A percentile compares a stretch with the other conserved stretches of the same genome.
Evolutionary conservation across 2,329 filamentous ascomycete species (phyloP).

Genomic region (Mollisiaceae sp.): DNA sequence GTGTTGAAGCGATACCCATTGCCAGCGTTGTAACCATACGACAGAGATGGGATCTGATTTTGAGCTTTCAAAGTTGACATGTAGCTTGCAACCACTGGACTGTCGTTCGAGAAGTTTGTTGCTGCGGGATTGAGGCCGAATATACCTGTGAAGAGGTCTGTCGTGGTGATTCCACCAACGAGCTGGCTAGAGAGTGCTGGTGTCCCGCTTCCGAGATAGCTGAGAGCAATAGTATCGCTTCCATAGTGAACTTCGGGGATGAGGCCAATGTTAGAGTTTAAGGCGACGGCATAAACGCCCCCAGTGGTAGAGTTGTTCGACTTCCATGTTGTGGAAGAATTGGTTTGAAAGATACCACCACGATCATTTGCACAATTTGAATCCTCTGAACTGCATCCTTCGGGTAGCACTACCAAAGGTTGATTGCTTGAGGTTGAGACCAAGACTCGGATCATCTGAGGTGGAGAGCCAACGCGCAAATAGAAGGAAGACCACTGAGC

Average conservation of each 20-base stretch:
- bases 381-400: constrained; percentile 30
- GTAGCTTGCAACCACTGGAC: constrained; percentile 41
- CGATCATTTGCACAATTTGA: constrained; percentile 45
- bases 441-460: constrained; percentile 46
- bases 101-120: constrained; percentile 30
- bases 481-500: constrained; percentile 42
- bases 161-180: constrained; percentile 41
- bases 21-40: constrained; percentile 51
- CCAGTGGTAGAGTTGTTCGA: constrained; percentile 26
- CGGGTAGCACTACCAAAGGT: constrained; percentile 33
- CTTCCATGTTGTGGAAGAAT: constrained; percentile 45
- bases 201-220: constrained; percentile 19
- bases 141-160: constrained; percentile 36
- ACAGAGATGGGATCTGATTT: constrained; percentile 47
- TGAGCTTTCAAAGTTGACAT: constrained; percentile 46
- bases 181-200: constrained; percentile 33
- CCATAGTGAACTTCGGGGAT: constrained; percentile 32
- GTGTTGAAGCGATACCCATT: constrained; percentile 45
- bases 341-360: constrained; percentile 45
- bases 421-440: constrained; percentile 46
- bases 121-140: constrained; percentile 35
- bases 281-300: constrained; percentile 30
- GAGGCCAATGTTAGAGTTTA: constrained; percentile 29
- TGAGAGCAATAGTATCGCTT: constrained; percentile 33
- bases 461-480: constrained; percentile 46